Evolutionary conservation across 140 eudicot species (phyloP).

Genomic region (Ambrosia hybrid): DNA sequence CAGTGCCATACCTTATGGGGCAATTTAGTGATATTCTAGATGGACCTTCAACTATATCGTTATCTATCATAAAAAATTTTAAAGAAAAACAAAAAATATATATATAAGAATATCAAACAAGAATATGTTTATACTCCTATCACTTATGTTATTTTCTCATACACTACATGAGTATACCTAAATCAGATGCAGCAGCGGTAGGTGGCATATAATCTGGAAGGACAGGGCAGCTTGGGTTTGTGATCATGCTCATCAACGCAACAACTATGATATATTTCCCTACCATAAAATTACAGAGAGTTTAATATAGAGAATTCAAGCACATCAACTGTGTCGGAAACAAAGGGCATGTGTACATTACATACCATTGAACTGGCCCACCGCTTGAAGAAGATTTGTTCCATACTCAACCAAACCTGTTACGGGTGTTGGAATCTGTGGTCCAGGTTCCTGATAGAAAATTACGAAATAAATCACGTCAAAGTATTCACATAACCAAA

Average conservation of each 20-base stretch:
- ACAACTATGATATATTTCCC: conserved; percentile 72
- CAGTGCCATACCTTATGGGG: conserved; percentile 71
- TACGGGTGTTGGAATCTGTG: conserved; percentile 71
- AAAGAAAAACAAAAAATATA: conserved; percentile 2
- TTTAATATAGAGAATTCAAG: conserved; percentile 23
- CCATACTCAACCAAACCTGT: conserved; percentile 57
- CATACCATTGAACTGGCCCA: conserved; percentile 78
- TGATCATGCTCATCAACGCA: conserved; percentile 59
- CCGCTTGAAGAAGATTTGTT: conserved; percentile 83
- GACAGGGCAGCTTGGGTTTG: conserved; percentile 36
- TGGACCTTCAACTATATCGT: conserved; percentile 75
- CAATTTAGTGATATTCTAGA: conserved; percentile 62
- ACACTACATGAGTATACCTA: conserved; percentile 41
- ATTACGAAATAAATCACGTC: neutral
- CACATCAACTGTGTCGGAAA: conserved; percentile 4
- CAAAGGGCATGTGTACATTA: neutral
- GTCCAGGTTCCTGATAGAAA: conserved; percentile 67
- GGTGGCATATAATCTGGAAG: conserved; percentile 61
- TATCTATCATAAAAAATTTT: conserved; percentile 41
- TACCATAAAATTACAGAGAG: conserved; percentile 22
- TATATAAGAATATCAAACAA: conserved; percentile 17
- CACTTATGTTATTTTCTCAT: neutral
- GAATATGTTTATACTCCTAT: neutral
- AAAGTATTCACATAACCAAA: conserved; percentile 13
- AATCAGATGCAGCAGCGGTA: conserved; percentile 45